Percentiles rank a stretch among this genome's conserved stretches.
These are phyloP conservation scores for Leucoagaricus sp. DNA, from an alignment of 1,284 basidiomycete species.

Conservation along the genomic window DNA sequence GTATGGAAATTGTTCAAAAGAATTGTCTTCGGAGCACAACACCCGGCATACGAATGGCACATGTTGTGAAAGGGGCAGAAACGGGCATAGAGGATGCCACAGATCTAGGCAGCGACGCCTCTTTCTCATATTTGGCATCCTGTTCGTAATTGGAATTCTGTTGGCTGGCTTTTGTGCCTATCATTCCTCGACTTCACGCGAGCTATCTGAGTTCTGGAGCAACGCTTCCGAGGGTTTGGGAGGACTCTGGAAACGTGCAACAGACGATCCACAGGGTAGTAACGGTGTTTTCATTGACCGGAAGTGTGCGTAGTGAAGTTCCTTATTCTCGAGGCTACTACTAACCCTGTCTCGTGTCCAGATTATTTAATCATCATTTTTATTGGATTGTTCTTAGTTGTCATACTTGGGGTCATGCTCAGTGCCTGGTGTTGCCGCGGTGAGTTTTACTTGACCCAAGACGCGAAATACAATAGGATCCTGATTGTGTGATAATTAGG, in stretches of 20 bases:
- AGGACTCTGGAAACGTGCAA: slow-evolving; percentile 7
- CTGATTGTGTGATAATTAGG: slow-evolving; percentile 30
- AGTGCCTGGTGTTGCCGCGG: slow-evolving; percentile 62
- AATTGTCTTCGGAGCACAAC: too few relatives aligned
- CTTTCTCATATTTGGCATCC: slow-evolving; percentile 3
- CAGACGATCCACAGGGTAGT: slow-evolving; percentile 1
- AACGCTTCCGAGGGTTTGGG: not conserved
- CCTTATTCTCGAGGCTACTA: not conserved
- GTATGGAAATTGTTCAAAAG: not conserved
- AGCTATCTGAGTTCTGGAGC: not conserved
- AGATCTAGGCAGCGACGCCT: not conserved
- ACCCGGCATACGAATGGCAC: not conserved
- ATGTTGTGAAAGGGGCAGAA: not conserved
- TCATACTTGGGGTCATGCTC: slow-evolving; percentile 53
- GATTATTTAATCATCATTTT: slow-evolving; percentile 59
- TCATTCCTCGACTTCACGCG: not conserved
- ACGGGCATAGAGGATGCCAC: not conserved
- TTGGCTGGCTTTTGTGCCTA: not conserved
- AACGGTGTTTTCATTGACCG: slow-evolving; percentile 1
- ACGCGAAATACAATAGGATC: not conserved
- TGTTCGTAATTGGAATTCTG: not conserved
- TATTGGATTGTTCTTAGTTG: slow-evolving; percentile 52
- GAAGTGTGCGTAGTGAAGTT: slow-evolving; percentile 11
- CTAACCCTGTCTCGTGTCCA: slow-evolving; percentile 14
- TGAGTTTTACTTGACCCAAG: slow-evolving; percentile 21